Percentiles rank a stretch among this genome's conserved stretches.
phyloP scores from a whole-genome alignment of 2,329 filamentous ascomycete species.

The Xylariaceae sp. region DNA sequence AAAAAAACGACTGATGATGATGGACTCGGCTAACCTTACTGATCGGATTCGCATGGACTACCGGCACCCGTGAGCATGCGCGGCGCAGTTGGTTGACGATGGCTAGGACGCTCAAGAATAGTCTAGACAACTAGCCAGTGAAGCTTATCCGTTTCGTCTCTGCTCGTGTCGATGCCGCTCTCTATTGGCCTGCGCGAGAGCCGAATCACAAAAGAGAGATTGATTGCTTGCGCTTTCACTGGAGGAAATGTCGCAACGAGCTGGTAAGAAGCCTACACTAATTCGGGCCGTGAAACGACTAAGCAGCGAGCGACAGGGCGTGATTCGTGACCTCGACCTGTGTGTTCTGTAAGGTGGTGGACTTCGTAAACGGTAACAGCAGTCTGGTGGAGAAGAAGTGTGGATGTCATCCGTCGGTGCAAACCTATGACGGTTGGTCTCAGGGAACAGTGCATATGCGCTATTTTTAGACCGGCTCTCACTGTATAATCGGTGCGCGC shows the following conservation, averaged over 20 bases:
- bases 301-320: not conserved
- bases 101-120: slow-evolving; percentile 4
- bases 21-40: not conserved
- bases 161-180: not conserved
- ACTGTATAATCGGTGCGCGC: not conserved
- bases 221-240: slow-evolving; percentile 16
- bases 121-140: not conserved
- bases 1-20: not conserved
- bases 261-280: not conserved
- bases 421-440: not conserved
- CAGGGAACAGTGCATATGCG: not conserved
- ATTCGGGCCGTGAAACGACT: slow-evolving; percentile 3
- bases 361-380: not conserved
- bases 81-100: slow-evolving; percentile 1
- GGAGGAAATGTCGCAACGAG: slow-evolving; percentile 2
- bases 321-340: slow-evolving; percentile 4
- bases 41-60: slow-evolving; percentile 7
- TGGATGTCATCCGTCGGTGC: not conserved
- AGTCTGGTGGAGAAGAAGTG: slow-evolving; percentile 9
- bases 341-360: not conserved
- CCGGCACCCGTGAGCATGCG: slow-evolving; percentile 8
- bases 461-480: no score
- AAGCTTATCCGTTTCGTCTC: not conserved
- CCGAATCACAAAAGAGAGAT: slow-evolving; percentile 11
- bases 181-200: slow-evolving; percentile 13